These are phyloP conservation scores for Clonostachys solani DNA, from an alignment of 2,329 filamentous ascomycete species.

Conservation along the genomic window DNA sequence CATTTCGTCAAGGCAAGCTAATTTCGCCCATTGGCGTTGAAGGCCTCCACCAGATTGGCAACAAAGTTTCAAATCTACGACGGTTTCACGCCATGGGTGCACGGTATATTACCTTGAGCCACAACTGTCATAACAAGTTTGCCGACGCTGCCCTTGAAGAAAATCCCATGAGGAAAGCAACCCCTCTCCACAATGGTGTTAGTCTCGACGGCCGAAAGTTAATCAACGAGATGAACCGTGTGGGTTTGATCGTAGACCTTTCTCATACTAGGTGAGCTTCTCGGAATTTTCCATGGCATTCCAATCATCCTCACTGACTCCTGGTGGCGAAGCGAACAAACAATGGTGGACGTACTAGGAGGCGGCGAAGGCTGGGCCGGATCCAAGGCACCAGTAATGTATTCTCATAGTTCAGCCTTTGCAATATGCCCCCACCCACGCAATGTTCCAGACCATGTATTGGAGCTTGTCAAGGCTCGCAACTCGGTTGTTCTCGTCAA, in stretches of 20 bases:
- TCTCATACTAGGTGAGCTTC: slow-evolving; percentile 54
- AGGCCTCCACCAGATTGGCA: slow-evolving; percentile 91
- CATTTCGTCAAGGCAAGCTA: slow-evolving; percentile 58
- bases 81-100: slow-evolving; percentile 75
- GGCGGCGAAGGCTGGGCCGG: slow-evolving; percentile 61
- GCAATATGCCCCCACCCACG: slow-evolving; percentile 81
- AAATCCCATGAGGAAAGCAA: slow-evolving; percentile 40
- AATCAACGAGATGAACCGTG: slow-evolving; percentile 85
- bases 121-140: slow-evolving; percentile 90
- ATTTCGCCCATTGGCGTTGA: slow-evolving; percentile 80
- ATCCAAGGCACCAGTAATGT: slow-evolving; percentile 79
- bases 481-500: slow-evolving; percentile 88
- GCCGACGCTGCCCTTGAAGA: slow-evolving; percentile 76
- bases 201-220: slow-evolving; percentile 65
- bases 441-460: slow-evolving; percentile 82
- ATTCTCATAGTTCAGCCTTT: slow-evolving; percentile 81
- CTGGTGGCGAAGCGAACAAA: slow-evolving; percentile 52
- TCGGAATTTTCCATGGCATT: not conserved
- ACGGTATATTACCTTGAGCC: slow-evolving; percentile 83
- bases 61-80: slow-evolving; percentile 72
- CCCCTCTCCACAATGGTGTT: slow-evolving; percentile 67
- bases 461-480: slow-evolving; percentile 69
- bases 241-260: slow-evolving; percentile 92
- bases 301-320: slow-evolving; percentile 9
- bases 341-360: slow-evolving; percentile 78